Evolutionary conservation across 805 yeast species (phyloP).

Genomic region (Kluyveromyces siamensis): DNA sequence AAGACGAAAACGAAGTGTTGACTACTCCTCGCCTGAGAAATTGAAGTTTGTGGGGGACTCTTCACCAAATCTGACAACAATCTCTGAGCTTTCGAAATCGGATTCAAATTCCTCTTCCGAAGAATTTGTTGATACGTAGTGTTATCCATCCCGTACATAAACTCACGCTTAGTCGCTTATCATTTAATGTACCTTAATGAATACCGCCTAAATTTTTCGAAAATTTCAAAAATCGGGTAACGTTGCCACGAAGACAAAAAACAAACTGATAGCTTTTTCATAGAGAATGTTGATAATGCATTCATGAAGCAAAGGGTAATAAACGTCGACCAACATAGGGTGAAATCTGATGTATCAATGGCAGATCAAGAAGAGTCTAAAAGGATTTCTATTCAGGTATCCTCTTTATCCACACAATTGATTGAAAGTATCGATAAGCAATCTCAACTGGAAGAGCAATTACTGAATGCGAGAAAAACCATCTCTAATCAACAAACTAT

Average conservation of each 20-base stretch:
- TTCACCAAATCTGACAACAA: not conserved
- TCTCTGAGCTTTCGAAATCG: not conserved
- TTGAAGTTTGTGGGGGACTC: not conserved
- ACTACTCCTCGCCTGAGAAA: not conserved
- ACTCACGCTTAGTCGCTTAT: not conserved
- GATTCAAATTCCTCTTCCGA: not conserved
- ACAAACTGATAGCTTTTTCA: not conserved
- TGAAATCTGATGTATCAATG: not conserved
- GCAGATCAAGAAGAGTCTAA: conserved; percentile 28
- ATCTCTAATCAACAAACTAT: conserved; percentile 18
- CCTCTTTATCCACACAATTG: conserved; percentile 48
- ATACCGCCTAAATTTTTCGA: not conserved
- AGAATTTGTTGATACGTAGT: conserved; percentile 9
- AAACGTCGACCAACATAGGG: not conserved
- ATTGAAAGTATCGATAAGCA: conserved; percentile 53
- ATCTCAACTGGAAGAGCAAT: conserved; percentile 43
- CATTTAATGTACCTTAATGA: not conserved
- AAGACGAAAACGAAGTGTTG: not conserved
- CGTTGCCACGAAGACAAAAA: not conserved
- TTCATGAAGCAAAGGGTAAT: not conserved
- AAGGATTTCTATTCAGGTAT: conserved; percentile 46
- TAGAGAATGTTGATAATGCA: not conserved
- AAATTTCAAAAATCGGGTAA: not conserved
- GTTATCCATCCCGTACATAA: not conserved
- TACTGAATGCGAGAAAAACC: conserved; percentile 33